Percentiles rank a stretch among this genome's conserved stretches.
Evolutionary conservation across 202 grass and related monocot species (phyloP).

Genomic region (Cymbopogon flexuosus): DNA sequence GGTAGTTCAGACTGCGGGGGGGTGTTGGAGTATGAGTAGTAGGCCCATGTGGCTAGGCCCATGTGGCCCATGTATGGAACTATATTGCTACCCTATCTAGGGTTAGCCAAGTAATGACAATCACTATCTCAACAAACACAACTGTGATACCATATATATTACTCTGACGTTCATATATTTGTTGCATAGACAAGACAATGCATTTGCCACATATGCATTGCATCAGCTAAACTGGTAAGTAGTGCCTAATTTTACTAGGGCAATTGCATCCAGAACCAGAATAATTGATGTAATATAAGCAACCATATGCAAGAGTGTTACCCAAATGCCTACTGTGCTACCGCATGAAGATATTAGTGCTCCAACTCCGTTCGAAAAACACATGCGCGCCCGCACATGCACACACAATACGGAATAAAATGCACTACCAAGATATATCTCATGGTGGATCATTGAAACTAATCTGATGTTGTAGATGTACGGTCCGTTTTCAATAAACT

Average conservation of each 20-base stretch:
- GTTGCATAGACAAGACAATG: background rate
- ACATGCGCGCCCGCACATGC: background rate
- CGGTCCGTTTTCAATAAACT: background rate
- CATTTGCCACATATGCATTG: background rate
- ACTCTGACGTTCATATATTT: background rate
- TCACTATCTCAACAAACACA: too few species aligned
- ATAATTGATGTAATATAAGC: constrained; percentile 7
- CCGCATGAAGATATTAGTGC: background rate
- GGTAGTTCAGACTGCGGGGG: too few species aligned
- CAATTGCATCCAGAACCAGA: background rate
- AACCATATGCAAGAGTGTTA: background rate
- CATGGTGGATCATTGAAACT: background rate
- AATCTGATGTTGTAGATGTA: background rate
- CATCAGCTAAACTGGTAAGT: background rate
- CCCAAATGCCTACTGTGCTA: background rate
- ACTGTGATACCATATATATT: background rate
- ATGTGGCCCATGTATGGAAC: too few species aligned
- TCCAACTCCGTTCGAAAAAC: background rate
- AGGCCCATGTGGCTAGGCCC: too few species aligned
- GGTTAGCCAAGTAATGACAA: too few species aligned
- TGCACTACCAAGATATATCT: background rate
- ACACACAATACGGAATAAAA: background rate
- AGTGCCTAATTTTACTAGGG: background rate
- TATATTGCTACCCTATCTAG: too few species aligned
- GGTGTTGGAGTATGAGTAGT: too few species aligned